phyloP scores from a whole-genome alignment of 1,284 basidiomycete genomes.

The Apiotrichum veenhuisii region DNA sequence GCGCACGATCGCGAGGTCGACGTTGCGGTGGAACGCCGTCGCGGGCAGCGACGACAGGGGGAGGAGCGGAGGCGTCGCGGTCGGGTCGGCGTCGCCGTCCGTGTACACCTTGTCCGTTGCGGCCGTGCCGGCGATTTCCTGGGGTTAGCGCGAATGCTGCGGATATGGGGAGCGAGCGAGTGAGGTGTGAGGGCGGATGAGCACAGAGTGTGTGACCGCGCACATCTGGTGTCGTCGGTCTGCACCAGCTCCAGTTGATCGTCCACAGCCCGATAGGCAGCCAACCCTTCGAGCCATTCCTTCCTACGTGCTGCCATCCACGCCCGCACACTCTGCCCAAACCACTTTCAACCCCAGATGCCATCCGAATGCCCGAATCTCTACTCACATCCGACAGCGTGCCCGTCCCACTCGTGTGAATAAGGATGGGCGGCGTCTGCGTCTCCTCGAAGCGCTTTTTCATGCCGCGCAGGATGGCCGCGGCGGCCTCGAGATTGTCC shows the following conservation, averaged over 20 bases:
- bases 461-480: conserved; percentile 45
- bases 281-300: no score
- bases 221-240: no score
- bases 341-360: no score
- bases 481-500: conserved; percentile 36
- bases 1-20: conserved; percentile 41
- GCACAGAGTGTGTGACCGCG: no score
- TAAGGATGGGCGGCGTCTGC: conserved; percentile 39
- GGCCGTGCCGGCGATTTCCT: conserved; percentile 3
- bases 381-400: conserved; percentile 34
- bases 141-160: neutral
- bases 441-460: conserved; percentile 38
- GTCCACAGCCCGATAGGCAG: no score
- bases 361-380: neutral
- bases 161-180: neutral
- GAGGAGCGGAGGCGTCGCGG: conserved; percentile 32
- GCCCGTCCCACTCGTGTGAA: conserved; percentile 50
- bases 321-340: no score
- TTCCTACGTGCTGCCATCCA: no score
- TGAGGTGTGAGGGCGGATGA: no score
- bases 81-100: conserved; percentile 30
- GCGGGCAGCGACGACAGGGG: conserved; percentile 34
- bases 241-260: no score
- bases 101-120: conserved; percentile 37
- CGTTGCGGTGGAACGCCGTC: conserved; percentile 32